phyloP scores from a whole-genome alignment of 345 rosid species.

The Gossypium arboreum region DNA sequence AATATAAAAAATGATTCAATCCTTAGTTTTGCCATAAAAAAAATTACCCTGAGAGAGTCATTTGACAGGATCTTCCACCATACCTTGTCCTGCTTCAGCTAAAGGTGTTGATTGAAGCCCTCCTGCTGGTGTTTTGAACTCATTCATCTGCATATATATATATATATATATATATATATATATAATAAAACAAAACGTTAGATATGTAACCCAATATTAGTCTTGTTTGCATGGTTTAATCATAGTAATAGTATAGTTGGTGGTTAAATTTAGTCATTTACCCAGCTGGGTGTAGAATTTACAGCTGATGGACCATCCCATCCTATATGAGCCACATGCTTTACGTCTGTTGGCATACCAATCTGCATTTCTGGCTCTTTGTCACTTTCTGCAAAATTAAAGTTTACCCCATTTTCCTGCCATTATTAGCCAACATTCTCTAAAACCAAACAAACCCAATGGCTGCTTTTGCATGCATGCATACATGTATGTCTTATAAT shows the following conservation, averaged over 20 bases:
- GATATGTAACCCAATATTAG: background rate
- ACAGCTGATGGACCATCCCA: slow-evolving; percentile 61
- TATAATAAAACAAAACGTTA: background rate
- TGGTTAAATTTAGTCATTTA: slow-evolving; percentile 18
- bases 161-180: background rate
- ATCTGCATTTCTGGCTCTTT: slow-evolving; percentile 77
- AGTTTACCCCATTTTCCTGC: background rate
- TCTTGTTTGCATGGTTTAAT: background rate
- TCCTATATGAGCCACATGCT: slow-evolving; percentile 93
- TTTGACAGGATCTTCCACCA: slow-evolving; percentile 23
- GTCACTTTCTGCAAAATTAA: slow-evolving; percentile 49
- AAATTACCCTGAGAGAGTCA: slow-evolving; percentile 50
- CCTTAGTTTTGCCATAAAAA: too few relatives aligned
- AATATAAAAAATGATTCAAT: background rate
- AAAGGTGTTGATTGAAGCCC: slow-evolving; percentile 31
- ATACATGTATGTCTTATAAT: too few relatives aligned
- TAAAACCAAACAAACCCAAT: background rate
- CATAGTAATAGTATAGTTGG: background rate
- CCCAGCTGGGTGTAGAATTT: slow-evolving; percentile 55
- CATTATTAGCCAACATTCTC: background rate
- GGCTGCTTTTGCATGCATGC: background rate
- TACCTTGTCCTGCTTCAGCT: slow-evolving; percentile 18
- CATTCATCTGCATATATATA: slow-evolving; percentile 48
- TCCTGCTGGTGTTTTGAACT: slow-evolving; percentile 36
- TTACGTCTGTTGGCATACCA: slow-evolving; percentile 85